Evolutionary conservation across 805 yeast species (phyloP).

Genomic region (Kuraishia hungarica): DNA sequence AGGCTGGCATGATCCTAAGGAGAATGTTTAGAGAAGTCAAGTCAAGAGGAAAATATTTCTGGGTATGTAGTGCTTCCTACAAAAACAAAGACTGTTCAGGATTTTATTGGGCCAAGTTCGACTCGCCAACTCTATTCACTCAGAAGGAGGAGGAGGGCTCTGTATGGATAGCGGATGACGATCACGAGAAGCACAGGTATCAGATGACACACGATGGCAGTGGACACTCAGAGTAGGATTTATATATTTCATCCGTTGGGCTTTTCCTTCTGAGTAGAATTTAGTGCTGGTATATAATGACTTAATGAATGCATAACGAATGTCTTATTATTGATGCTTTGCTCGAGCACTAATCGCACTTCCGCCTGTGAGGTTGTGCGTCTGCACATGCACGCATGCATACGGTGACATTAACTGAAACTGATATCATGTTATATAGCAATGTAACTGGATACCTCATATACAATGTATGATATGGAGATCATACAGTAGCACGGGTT

Average conservation of each 20-base stretch:
- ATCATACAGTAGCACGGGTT: no score
- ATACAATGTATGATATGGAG: no score
- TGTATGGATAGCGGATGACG: slow-evolving; percentile 38
- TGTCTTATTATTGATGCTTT: background rate
- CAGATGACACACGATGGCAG: background rate
- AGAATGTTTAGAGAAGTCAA: slow-evolving; percentile 39
- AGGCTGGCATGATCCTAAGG: slow-evolving; percentile 41
- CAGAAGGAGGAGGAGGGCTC: slow-evolving; percentile 25
- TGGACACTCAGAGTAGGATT: background rate
- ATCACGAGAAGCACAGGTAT: slow-evolving; percentile 10
- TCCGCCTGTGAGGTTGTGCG: background rate
- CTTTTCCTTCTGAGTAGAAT: no score
- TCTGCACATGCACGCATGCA: background rate
- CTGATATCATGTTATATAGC: background rate
- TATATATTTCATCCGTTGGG: no score
- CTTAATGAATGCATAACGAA: background rate
- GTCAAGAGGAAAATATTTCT: slow-evolving; percentile 50
- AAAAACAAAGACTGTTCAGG: slow-evolving; percentile 36
- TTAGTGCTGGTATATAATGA: background rate
- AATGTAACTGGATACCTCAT: no score
- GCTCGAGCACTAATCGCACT: background rate
- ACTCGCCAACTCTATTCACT: slow-evolving; percentile 20
- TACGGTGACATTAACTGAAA: background rate
- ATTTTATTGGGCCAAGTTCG: slow-evolving; percentile 42
- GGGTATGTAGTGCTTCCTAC: slow-evolving; percentile 52